phyloP scores from a whole-genome alignment of 129 eudicot species.

The sunflower (Helianthus annuus) region HanXRQr2.0-SUNRISE NC_035448.2:74290141-74290640 shows the following conservation, averaged over 20 bases:
- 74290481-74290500: slow-evolving; percentile 30
- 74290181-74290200: slow-evolving; percentile 55
- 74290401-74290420: background rate
- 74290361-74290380: background rate
- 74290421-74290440: too few species aligned
- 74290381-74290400: background rate
- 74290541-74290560: slow-evolving; percentile 67
- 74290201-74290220: slow-evolving; percentile 70
- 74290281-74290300: slow-evolving; percentile 57
- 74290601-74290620: slow-evolving; percentile 4
- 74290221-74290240: slow-evolving; percentile 71
- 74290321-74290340: slow-evolving; percentile 11
- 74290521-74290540: slow-evolving; percentile 63
- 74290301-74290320: slow-evolving; percentile 25
- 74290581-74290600: slow-evolving; percentile 8
- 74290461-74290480: background rate
- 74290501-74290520: slow-evolving; percentile 85
- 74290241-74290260: slow-evolving; percentile 58
- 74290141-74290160: slow-evolving; percentile 52
- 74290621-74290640: slow-evolving; percentile 1
- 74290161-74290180: slow-evolving; percentile 63
- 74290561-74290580: slow-evolving; percentile 54
- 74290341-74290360: background rate
- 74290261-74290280: slow-evolving; percentile 89
- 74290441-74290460: too few species aligned